Evolutionary conservation across 306 rosid genomes (phyloP), one percentile per base, ranked within the genome.

Genomic region (Vigna radiata): DNA sequence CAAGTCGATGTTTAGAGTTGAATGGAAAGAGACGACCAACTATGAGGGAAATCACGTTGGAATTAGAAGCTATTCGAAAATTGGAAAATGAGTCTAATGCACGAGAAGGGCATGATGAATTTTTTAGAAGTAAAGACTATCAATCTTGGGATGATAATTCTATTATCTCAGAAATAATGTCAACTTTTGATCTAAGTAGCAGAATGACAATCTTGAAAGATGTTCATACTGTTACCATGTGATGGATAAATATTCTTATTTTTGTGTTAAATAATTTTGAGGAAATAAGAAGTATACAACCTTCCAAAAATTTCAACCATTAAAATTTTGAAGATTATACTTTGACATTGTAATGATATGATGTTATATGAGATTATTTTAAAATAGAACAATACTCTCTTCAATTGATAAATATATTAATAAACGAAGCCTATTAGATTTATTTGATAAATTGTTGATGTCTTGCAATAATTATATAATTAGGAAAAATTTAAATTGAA

Each of bases 41-140:
- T n/a, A 64, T 64, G 70, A 64, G 37, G n/a, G 70, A 64, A 39
- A 8, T 64, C 4, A 64, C 49, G 18, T 37, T 64, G 4, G 50
- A 64, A 64, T 37, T 64, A 64, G 70, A 64, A 64, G 10, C 50
- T 8, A 37, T 64, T 0, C 15, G 16, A 3, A 63, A 16, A 8
- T 36, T 17, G 4, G 69, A 36, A n/a, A 6, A 12, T 3, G 36
- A 36, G 16, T 63, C 29, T 1, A n/a, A n/a, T 63, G 2, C 48
- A 36, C 48, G 17, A 37, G 69, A 37, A n/a, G 37, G 4, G 0
- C 9, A 63, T 1, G 7, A 17, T 3, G 49, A 17, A 10, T 8
- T n/a, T 36, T 29, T 8, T 63, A 7, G 0, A 63, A 8, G 10
- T 63, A 9, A 37, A 37, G 16, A 63, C n/a, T 17, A 36, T n/a